Conservation (phyloP, 257 asterid genomes). For the Echium plantagineum region DNA sequence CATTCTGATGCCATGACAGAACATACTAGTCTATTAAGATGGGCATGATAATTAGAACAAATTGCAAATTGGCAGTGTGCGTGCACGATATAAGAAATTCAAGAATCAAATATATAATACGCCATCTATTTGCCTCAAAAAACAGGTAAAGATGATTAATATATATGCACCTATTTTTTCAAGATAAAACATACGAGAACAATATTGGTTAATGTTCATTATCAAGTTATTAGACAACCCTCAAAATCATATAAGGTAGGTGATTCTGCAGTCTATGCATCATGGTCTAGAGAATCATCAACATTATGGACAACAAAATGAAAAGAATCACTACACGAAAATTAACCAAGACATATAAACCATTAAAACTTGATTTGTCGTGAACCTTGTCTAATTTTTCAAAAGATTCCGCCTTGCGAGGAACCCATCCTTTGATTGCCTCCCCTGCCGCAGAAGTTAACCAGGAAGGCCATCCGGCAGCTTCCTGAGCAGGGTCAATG, state of each 20-base stretch:
- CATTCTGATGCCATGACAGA: too few species aligned
- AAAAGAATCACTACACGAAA: neutral
- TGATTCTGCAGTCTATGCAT: neutral
- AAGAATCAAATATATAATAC: too few species aligned
- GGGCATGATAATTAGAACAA: too few species aligned
- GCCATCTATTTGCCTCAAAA: too few species aligned
- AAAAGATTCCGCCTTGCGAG: slow-evolving; percentile 78
- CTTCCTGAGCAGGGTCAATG: slow-evolving; percentile 65
- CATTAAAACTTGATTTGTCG: neutral
- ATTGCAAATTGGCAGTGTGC: too few species aligned
- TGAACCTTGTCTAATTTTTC: slow-evolving; percentile 83
- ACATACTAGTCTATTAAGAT: too few species aligned
- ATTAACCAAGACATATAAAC: neutral
- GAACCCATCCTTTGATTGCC: slow-evolving; percentile 91
- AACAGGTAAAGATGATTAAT: too few species aligned
- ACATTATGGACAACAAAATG: neutral
- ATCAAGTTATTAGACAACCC: neutral
- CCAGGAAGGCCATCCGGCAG: slow-evolving; percentile 94
- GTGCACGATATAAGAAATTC: too few species aligned
- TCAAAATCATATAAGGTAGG: neutral
- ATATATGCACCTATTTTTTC: too few species aligned
- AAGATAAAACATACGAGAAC: too few species aligned
- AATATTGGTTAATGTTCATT: neutral
- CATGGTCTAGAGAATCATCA: neutral
- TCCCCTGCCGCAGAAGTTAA: slow-evolving; percentile 79